Evolutionary conservation across 208 protist genomes (phyloP), one percentile per base, ranked within the genome.

Genomic region (Spongospora subterranea): DNA sequence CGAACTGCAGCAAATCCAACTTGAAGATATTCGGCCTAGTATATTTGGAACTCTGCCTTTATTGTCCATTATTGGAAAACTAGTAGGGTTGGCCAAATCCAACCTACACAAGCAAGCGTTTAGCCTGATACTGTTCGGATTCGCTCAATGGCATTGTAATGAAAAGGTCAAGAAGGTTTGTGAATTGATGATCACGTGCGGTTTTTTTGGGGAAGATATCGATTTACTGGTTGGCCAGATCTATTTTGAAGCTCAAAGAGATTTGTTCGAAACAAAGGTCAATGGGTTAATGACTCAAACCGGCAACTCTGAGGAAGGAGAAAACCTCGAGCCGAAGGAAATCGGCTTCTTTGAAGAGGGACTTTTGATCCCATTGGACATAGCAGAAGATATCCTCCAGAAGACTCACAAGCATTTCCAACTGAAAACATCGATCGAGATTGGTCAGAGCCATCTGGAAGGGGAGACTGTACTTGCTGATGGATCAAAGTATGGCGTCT

Each of bases 391-490:
- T 20, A 35, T 82, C n/a, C 17, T 82, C 13, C n/a, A 35, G 35
- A 82, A 82, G 17, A 35, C n/a, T 35, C 71, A 82, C 35, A 43
- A 35, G n/a, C 13, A 35, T 13, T 82, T 82, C 71, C 35, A 43
- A 20, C 35, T 82, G 17, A 35, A 82, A 35, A 17, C 71, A n/a
- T 39, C 71, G n/a, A 17, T 82, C n/a, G 71, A 82, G n/a, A 82
- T 82, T 13, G 71, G 17, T 6, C 11, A 82, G n/a, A 82, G 71
- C 71, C 71, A 82, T 43, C n/a, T 82, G 35, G 71, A 82, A 82
- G 6, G 17, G 13, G 71, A 82, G n/a, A 43, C n/a, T 13, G 40
- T 82, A 35, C 71, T 82, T 39, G 71, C 71, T 43, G 71, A 82
- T 82, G n/a, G 71, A 39, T 82, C 71, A 6, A 43, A 20, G 71